Evolutionary conservation across 495 filamentous ascomycete species (phyloP).

Genomic region (Lophium mytilinum): DNA sequence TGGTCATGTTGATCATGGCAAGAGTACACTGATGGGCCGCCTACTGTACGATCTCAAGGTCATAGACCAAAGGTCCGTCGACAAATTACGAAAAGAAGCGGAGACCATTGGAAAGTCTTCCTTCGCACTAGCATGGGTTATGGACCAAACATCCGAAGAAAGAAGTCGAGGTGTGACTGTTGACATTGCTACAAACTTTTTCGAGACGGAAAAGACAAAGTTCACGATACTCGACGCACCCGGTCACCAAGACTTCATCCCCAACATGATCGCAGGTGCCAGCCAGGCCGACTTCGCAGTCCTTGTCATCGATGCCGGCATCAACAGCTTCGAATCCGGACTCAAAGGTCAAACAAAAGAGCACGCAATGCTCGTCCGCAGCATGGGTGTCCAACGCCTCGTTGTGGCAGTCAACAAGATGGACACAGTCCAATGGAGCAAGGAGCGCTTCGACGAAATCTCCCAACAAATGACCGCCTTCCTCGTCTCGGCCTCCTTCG

Average conservation of each 20-base stretch:
- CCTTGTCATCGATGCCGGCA: slow-evolving; percentile 82
- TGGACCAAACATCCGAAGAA: slow-evolving; percentile 86
- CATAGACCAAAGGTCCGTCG: slow-evolving; percentile 76
- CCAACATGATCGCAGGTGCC: slow-evolving; percentile 97
- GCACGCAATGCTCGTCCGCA: slow-evolving; percentile 80
- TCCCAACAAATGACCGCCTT: slow-evolving; percentile 75
- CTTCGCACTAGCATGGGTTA: slow-evolving; percentile 91
- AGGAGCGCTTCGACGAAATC: slow-evolving; percentile 77
- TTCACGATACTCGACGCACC: slow-evolving; percentile 96
- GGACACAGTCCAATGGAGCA: slow-evolving; percentile 72
- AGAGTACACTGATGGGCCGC: slow-evolving; percentile 95
- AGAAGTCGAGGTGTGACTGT: slow-evolving; percentile 88
- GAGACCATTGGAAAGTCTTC: slow-evolving; percentile 89
- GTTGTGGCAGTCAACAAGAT: slow-evolving; percentile 94
- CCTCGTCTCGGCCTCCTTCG: slow-evolving; percentile 72
- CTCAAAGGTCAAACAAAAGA: slow-evolving; percentile 92
- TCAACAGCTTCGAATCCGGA: slow-evolving; percentile 84
- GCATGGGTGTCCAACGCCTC: slow-evolving; percentile 81
- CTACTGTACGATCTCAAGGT: slow-evolving; percentile 84
- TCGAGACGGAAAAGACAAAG: slow-evolving; percentile 73
- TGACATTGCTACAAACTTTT: slow-evolving; percentile 89
- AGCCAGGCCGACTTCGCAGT: slow-evolving; percentile 95
- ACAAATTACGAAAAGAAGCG: slow-evolving; percentile 80
- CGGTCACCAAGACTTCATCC: slow-evolving; percentile 90
- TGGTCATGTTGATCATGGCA: slow-evolving; percentile 96